Base-by-base conservation (phyloP, 441 rosid species). In the Euphorbia celastroides region DNA sequence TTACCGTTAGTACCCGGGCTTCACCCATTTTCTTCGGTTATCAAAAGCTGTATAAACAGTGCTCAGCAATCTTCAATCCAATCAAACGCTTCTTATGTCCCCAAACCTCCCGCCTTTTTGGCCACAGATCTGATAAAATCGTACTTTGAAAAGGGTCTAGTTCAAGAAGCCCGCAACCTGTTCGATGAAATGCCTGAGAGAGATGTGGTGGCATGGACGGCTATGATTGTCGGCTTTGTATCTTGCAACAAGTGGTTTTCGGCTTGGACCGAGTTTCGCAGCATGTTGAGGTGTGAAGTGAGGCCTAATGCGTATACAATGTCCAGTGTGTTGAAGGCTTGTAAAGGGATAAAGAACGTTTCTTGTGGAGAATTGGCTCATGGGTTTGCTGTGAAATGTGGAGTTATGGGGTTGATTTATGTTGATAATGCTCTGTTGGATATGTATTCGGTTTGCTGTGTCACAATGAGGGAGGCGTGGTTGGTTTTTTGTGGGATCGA, bases 101-200 rank as follows among this genome's bases (percentile, higher is more conserved):
- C 84, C 4, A 87, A 80, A 67, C 78, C 73, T 17, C 83, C 90
- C 31, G 72, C 88, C 75, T 72, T 87, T 58, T 76, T 92, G 62
- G 83, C 93, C 51, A 95, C 97, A 4, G 85, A 78, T 58, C 82
- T 90, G 51, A 79, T 88, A n/a, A 75, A 72, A 3, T 83, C 88
- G 0, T 90, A 71, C 67, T 84, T 84, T 3, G 81, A 86, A 3
- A 75, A 68, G 38, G 97, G 97, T 22, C 70, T 77, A 23, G 50
- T 82, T 2, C 60, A 41, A 6, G 86, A 88, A 61, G 99, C 97
- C 71, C 96, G 85, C 62, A 72, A 52, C 36, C 62, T 94, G 97
- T 94, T 94, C 87, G 92, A 92, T 68, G 97, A 92, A 88, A 84
- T 95, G 90, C 86, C 88, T 63, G 82, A 78, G 0, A 82, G 86